phyloP scores from a whole-genome alignment of 2,329 filamentous ascomycete species.

The Botrytis porri region DNA sequence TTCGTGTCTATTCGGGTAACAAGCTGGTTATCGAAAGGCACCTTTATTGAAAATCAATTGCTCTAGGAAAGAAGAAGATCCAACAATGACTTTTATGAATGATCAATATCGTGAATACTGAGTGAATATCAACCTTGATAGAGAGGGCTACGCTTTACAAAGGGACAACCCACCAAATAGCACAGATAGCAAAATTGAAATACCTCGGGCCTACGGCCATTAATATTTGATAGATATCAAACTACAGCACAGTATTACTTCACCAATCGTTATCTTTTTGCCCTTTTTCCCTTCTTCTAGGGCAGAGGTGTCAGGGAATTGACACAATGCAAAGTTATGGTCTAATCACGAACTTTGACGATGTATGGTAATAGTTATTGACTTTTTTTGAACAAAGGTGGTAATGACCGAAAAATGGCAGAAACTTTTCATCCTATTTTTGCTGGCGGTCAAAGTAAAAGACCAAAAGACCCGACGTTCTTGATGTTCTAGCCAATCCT shows the following conservation, averaged over 20 bases:
- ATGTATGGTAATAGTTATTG: slow-evolving; percentile 16
- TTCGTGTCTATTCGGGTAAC: neutral
- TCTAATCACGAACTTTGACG: slow-evolving; percentile 13
- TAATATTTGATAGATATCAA: neutral
- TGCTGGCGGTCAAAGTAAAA: slow-evolving; percentile 8
- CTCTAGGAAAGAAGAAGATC: neutral
- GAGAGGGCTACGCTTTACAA: neutral
- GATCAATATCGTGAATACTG: neutral
- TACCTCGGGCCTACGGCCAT: neutral
- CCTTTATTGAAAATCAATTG: neutral
- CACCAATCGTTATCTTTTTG: neutral
- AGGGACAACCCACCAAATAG: neutral
- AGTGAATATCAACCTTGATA: slow-evolving; percentile 1
- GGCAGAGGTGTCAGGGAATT: slow-evolving; percentile 9
- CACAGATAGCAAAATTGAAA: neutral
- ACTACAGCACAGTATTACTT: neutral
- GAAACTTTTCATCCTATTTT: slow-evolving; percentile 6
- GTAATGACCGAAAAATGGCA: slow-evolving; percentile 4
- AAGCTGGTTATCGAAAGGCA: neutral
- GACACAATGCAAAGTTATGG: neutral
- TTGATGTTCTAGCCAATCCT: slow-evolving; percentile 1
- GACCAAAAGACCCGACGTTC: neutral
- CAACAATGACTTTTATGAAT: neutral
- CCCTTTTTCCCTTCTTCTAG: neutral
- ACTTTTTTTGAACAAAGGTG: slow-evolving; percentile 3